Evolutionary conservation across 2,329 filamentous ascomycete species (phyloP), one percentile per base, ranked within the genome.

Genomic region (Beauveria brongniartii): DNA sequence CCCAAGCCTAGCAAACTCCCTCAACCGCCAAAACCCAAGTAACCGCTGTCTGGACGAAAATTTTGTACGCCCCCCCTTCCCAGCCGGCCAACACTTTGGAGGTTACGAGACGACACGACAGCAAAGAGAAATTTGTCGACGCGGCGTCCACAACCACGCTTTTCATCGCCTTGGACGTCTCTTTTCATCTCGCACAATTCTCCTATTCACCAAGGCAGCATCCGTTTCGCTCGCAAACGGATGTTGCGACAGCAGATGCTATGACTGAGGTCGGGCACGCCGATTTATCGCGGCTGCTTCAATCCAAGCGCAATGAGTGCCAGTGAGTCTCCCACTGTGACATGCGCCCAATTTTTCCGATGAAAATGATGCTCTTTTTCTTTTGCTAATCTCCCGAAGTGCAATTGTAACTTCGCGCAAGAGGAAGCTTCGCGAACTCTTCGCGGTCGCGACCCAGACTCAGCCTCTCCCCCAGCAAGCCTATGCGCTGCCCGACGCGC

Each of bases 401-500:
- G 81, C 83, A 83, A 87, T 88, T 82, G 84, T 89, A 81, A 83
- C 82, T 76, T 91, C 89, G 82, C 89, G 90, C 77, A 94, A 95
- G 84, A 87, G 91, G 76, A 95, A 95, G 82, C 83, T 96, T 73
- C 88, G 88, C 74, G 89, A 94, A 79, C 83, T 96, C 69, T 96
- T 89, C 80, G 82, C 83, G 69, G 84, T 90, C 82, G 87, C 90
- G 80, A 89, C 88, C 74, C 85, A 87, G 74, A 76, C 81, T 71
- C 80, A 85, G 74, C 77, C 78, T 73, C 78, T 86, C 69, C 83
- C 84, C 69, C 81, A 82, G 71, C 76, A 80, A 74, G 78, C 79
- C 73, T 79, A 83, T 71, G 77, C 78, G 69, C 80, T 82, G 66
- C 74, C 77, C 66, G 82, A 86, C 79, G 80, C 80, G 78, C 79